A percentile compares a stretch with the other conserved stretches of the same genome.
Evolutionary conservation across 108 stramenopile genomes (phyloP).

Genomic region (Cyclotella atomus): DNA sequence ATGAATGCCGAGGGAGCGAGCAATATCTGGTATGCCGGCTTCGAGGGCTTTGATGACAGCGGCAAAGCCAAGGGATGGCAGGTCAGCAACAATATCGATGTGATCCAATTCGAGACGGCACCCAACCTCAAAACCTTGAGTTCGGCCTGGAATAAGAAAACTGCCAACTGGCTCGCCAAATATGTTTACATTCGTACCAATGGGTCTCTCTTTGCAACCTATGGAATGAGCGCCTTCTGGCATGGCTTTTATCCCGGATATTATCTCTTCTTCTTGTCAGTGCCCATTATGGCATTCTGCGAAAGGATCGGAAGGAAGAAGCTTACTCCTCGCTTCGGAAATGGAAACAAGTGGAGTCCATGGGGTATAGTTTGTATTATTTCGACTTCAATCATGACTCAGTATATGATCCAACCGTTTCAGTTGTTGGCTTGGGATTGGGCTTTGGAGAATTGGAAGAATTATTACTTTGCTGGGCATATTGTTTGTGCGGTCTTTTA

Average conservation of each 20-base stretch:
- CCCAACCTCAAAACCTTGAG: conserved; percentile 82
- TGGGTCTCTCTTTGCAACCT: conserved; percentile 82
- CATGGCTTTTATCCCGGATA: conserved; percentile 98
- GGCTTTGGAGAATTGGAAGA: conserved; percentile 69
- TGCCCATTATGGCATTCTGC: conserved; percentile 79
- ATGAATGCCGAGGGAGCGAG: conserved; percentile 92
- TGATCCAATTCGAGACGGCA: conserved; percentile 92
- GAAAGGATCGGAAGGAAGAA: conserved; percentile 90
- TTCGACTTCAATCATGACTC: conserved; percentile 66
- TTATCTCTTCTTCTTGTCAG: conserved; percentile 93
- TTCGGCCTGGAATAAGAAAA: conserved; percentile 96
- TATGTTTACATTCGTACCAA: conserved; percentile 96
- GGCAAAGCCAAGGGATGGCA: conserved; percentile 92
- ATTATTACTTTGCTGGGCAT: conserved; percentile 85
- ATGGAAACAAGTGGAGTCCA: conserved; percentile 66
- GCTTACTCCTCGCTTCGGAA: conserved; percentile 78
- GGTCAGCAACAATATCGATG: conserved; percentile 90
- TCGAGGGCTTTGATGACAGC: conserved; percentile 88
- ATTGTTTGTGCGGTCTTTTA: conserved; percentile 69
- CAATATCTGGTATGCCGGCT: conserved; percentile 93
- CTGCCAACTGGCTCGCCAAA: conserved; percentile 90
- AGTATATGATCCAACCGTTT: conserved; percentile 86
- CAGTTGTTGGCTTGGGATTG: conserved; percentile 75
- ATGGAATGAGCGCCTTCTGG: conserved; percentile 94
- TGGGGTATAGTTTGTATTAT: conserved; percentile 77